Base-by-base conservation (phyloP, 805 yeast species). In the Myxozyma lipomycoides region DNA sequence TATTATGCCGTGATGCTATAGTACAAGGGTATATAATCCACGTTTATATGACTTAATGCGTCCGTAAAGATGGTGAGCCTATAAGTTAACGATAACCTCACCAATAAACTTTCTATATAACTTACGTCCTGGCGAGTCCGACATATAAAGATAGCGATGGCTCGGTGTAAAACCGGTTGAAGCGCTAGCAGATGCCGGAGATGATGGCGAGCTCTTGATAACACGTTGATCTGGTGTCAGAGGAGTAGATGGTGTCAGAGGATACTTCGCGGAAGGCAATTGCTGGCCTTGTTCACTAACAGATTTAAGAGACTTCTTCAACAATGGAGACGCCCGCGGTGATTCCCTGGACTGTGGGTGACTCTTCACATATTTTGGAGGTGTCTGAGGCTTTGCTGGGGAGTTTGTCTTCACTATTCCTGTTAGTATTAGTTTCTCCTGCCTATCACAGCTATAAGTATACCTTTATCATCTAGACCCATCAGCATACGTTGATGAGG, bases 291-390 rank as follows among this genome's bases (percentile, higher is more conserved):
- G 47, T 23, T 41, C 43, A 6, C 43, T n/a, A 47, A 40, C 9
- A 48, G 21, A 5, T 44, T 46, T 48, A 44, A 49, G 28, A n/a
- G 55, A 49, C 38, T 45, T 46, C 28, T 56, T 56, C 19, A 56
- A 44, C 15, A 58, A 42, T 9, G 61, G 59, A 23, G 61, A 50
- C 5, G 54, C 48, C 22, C 58, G 55, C 7, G 61, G 56, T 2
- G 60, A 52, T 15, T 48, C 51, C n/a, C 60, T 38, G 2, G 60
- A 36, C 15, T 57, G 50, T 15, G 59, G 51, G 19, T 46, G 41
- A 3, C 62, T 36, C 48, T 60, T 59, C 36, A 46, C 46, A 42
- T 60, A 60, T 36, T 53, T 52, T 3, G 62, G 62, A 5, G 62
- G 62, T 2, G 62, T 60, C 18, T 52, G 23, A 1, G 62, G 59